phyloP scores from a whole-genome alignment of 495 filamentous ascomycete species.

The Penicillium daleae region DNA sequence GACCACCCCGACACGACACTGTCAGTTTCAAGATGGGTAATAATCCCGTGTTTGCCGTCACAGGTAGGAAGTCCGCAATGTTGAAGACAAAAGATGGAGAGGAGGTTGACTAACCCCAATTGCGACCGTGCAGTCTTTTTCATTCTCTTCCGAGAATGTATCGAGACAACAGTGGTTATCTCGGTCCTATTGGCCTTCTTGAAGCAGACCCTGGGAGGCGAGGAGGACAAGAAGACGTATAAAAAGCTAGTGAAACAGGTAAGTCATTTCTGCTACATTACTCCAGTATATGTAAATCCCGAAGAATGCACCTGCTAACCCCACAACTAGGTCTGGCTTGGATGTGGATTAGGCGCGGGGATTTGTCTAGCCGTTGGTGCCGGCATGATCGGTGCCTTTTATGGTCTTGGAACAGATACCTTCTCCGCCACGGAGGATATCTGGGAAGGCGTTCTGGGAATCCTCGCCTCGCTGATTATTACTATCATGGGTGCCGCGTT shows the following conservation, averaged over 20 bases:
- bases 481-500: conserved; percentile 77
- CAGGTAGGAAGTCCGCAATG: conserved; percentile 12
- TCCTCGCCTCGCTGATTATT: conserved; percentile 77
- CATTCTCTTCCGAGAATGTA: conserved; percentile 81
- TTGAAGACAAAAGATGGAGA: not conserved
- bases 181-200: conserved; percentile 82
- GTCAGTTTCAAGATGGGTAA: conserved; percentile 19
- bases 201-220: conserved; percentile 71
- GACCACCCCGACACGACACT: not conserved
- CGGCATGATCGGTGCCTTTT: conserved; percentile 81
- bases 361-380: conserved; percentile 70
- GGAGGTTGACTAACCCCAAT: not conserved
- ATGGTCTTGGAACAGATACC: conserved; percentile 65
- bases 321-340: conserved; percentile 68
- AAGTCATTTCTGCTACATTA: not conserved
- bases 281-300: not conserved
- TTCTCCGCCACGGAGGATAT: conserved; percentile 71
- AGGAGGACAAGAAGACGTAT: conserved; percentile 58
- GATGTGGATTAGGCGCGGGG: conserved; percentile 62
- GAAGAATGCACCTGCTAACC: not conserved
- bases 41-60: conserved; percentile 31
- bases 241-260: conserved; percentile 76
- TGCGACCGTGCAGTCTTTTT: conserved; percentile 66
- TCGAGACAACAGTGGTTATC: conserved; percentile 81
- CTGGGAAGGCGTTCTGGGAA: conserved; percentile 76